Conservation (phyloP, 495 filamentous ascomycete genomes). For the Aspergillus steynii region DNA sequence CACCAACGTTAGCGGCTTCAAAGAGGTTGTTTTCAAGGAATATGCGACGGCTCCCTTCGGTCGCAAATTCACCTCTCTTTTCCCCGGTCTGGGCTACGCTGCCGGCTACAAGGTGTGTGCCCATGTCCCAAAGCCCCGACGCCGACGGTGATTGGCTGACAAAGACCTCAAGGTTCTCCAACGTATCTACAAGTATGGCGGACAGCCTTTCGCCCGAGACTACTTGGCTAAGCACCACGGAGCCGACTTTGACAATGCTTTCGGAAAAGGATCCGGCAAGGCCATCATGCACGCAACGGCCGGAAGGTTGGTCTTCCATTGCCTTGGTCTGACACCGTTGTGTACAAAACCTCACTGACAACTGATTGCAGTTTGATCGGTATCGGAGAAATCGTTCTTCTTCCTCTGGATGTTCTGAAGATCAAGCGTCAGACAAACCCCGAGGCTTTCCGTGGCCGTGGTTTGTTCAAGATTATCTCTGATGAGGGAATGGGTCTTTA, state of each 20-base stretch:
- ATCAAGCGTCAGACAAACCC: constrained; percentile 99
- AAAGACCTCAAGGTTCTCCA: constrained; percentile 65
- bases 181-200: constrained; percentile 98
- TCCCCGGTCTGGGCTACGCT: constrained; percentile 95
- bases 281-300: constrained; percentile 97
- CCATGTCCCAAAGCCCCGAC: not conserved
- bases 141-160: constrained; percentile 12
- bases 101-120: constrained; percentile 88
- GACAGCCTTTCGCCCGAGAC: constrained; percentile 93
- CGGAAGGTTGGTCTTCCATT: constrained; percentile 62
- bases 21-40: constrained; percentile 91
- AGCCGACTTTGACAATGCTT: constrained; percentile 77
- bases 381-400: constrained; percentile 92
- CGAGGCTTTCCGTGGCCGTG: constrained; percentile 93
- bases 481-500: constrained; percentile 98
- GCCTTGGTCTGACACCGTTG: not conserved
- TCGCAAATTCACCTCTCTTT: constrained; percentile 90
- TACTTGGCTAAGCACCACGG: constrained; percentile 83
- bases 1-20: constrained; percentile 61
- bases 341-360: constrained; percentile 3
- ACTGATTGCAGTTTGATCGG: constrained; percentile 71
- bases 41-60: constrained; percentile 67
- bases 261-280: constrained; percentile 96
- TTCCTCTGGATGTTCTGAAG: constrained; percentile 96
- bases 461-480: constrained; percentile 80